Evolutionary conservation across 805 yeast genomes (phyloP), one percentile per base, ranked within the genome.

Genomic region (Lachancea waltii): DNA sequence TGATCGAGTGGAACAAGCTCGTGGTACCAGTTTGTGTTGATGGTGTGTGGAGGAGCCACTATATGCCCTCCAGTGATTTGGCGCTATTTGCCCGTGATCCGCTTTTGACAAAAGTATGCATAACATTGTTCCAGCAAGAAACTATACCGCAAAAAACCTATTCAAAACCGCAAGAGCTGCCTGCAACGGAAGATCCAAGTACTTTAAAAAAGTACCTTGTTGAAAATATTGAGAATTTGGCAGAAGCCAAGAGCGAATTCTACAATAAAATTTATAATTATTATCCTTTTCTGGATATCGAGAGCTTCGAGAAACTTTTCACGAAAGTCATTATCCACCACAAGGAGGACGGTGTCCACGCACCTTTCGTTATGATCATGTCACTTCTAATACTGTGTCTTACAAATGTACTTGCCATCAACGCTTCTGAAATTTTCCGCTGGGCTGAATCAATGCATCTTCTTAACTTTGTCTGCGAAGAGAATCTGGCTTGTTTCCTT

Each of bases 31-130:
- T 37, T 7, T n/a, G 20, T 8, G 26, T 37, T 22, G 26, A 22
- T 19, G 41, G 41, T 14, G 33, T 31, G 20, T 37, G 41, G 41
- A 37, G 22, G 16, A 11, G 32, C 7, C 16, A 32, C 22, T 37
- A 26, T 23, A 25, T 36, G 23, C 41, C 41, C 4, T 31, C 27
- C 32, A 27, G 30, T 11, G 41, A 37, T n/a, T 25, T 37, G 27
- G 41, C 34, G 21, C 29, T 37, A 27, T 37, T 37, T 18, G 41
- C 41, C 8, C 36, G 41, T 5, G 41, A 37, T 32, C 36, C 36
- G 9, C 33, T 9, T 17, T 20, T 32, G 33, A 22, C 19, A 15
- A 22, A 16, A n/a, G 26, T 19, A n/a, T 19, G 26, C 14, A 18
- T 33, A 32, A 36, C 31, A 17, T 27, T 37, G 18, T 37, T 37